A percentile compares a stretch with the other conserved stretches of the same genome.
Conservation (phyloP, 352 stramenopile species). For the Globisporangium apiculatum region DNA sequence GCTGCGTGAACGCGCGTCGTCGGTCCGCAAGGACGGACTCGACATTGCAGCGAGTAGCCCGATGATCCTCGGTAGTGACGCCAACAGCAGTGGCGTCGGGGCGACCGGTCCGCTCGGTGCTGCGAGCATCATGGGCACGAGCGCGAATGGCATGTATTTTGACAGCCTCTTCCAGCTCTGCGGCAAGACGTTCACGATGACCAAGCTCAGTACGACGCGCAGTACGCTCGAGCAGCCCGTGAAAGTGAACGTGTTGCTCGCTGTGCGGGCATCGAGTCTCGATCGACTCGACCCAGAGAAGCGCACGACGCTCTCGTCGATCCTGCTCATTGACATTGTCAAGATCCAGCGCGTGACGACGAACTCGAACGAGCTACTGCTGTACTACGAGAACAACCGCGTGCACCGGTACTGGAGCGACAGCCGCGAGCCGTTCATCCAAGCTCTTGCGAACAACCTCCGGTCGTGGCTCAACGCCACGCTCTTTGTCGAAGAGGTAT, state of each 20-base stretch:
- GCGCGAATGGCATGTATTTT: constrained; percentile 75
- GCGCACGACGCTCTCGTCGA: constrained; percentile 66
- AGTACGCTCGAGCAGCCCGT: constrained; percentile 61
- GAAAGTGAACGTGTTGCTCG: constrained; percentile 65
- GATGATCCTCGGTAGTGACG: constrained; percentile 23
- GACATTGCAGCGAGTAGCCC: constrained; percentile 38
- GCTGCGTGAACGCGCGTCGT: constrained; percentile 72
- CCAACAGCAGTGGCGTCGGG: constrained; percentile 15
- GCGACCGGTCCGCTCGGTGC: constrained; percentile 17
- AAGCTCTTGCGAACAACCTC: constrained; percentile 82
- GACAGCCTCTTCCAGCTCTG: constrained; percentile 83
- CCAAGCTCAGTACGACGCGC: constrained; percentile 75
- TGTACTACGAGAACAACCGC: constrained; percentile 86
- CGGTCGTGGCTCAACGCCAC: constrained; percentile 79
- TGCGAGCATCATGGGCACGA: constrained; percentile 14
- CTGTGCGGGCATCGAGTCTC: constrained; percentile 69
- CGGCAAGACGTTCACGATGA: constrained; percentile 80
- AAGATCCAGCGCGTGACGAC: constrained; percentile 84
- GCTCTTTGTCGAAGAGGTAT: constrained; percentile 79
- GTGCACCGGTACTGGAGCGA: constrained; percentile 86
- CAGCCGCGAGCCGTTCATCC: constrained; percentile 81
- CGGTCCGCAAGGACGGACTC: constrained; percentile 43
- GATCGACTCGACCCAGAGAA: constrained; percentile 65
- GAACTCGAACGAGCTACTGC: constrained; percentile 75
- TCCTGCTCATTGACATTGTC: constrained; percentile 83